phyloP scores from a whole-genome alignment of 1,139 yeast genomes.

The Suhomyces maxii region DNA sequence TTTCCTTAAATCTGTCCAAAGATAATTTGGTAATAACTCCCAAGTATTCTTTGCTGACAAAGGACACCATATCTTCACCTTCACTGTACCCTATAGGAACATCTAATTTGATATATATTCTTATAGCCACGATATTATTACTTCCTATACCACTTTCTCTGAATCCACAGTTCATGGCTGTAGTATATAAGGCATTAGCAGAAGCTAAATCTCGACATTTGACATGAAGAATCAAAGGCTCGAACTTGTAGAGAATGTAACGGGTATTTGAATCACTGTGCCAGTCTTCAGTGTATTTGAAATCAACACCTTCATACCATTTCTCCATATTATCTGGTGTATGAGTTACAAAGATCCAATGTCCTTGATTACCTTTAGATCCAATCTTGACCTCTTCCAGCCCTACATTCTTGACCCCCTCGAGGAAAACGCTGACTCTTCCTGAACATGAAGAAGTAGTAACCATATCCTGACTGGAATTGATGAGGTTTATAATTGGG shows the following conservation, averaged over 20 bases:
- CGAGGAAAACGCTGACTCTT: constrained; percentile 75
- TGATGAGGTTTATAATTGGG: constrained; percentile 70
- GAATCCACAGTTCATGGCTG: constrained; percentile 83
- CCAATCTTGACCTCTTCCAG: constrained; percentile 50
- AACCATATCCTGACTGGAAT: constrained; percentile 64
- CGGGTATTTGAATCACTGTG: constrained; percentile 33
- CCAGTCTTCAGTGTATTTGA: constrained; percentile 19
- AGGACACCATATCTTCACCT: constrained; percentile 29
- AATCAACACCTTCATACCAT: constrained; percentile 49
- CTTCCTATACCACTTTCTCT: constrained; percentile 85
- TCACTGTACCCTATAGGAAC: constrained; percentile 65
- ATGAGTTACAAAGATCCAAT: constrained; percentile 84
- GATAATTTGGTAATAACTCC: constrained; percentile 50
- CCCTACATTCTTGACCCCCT: constrained; percentile 48
- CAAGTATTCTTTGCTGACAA: constrained; percentile 54
- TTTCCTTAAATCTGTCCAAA: constrained; percentile 62
- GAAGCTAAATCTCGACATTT: constrained; percentile 62
- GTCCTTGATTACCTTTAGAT: constrained; percentile 84
- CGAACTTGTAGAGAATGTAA: constrained; percentile 71
- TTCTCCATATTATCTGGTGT: constrained; percentile 47
- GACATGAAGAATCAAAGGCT: constrained; percentile 81
- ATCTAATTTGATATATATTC: constrained; percentile 71
- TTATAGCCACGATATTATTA: constrained; percentile 73
- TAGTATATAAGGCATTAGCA: constrained; percentile 63
- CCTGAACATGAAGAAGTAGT: constrained; percentile 92